These are phyloP conservation scores for Daldinia eschscholtzii DNA, from an alignment of 2,329 filamentous ascomycete genomes.

Conservation along the genomic window DNA sequence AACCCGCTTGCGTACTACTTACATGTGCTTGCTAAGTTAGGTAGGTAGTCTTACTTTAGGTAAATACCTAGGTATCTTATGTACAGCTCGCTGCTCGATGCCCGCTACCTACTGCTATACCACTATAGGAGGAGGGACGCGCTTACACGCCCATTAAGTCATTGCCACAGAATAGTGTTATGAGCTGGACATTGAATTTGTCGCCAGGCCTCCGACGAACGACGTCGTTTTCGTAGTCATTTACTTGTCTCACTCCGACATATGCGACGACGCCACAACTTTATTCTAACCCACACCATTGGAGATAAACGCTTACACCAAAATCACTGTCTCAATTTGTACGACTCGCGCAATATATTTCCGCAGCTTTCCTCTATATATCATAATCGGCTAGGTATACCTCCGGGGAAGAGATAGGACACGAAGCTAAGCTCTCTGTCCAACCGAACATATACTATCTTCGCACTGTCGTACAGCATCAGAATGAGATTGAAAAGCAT, in stretches of 20 bases:
- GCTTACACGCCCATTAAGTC: background rate
- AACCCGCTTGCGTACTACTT: constrained; percentile 22
- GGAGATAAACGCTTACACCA: background rate
- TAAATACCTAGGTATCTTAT: background rate
- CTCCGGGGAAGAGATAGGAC: constrained; percentile 2
- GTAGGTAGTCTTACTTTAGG: too few relatives aligned
- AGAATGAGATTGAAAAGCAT: background rate
- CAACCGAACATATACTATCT: background rate
- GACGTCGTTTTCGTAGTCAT: constrained; percentile 13
- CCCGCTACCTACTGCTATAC: constrained; percentile 4
- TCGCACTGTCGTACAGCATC: background rate
- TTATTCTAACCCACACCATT: background rate
- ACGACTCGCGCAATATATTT: background rate
- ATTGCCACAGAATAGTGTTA: background rate
- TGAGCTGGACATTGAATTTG: constrained; percentile 6
- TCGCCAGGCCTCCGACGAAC: constrained; percentile 21
- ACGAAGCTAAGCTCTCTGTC: background rate
- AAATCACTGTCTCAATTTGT: background rate
- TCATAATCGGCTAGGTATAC: constrained; percentile 23
- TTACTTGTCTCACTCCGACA: constrained; percentile 28
- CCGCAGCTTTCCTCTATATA: background rate
- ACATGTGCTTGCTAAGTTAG: too few relatives aligned
- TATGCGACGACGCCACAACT: constrained; percentile 19
- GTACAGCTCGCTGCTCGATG: too few relatives aligned
- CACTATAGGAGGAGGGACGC: background rate